phyloP scores from a whole-genome alignment of 2,329 filamentous ascomycete genomes.

The Aspergillus thermomutatus region DNA sequence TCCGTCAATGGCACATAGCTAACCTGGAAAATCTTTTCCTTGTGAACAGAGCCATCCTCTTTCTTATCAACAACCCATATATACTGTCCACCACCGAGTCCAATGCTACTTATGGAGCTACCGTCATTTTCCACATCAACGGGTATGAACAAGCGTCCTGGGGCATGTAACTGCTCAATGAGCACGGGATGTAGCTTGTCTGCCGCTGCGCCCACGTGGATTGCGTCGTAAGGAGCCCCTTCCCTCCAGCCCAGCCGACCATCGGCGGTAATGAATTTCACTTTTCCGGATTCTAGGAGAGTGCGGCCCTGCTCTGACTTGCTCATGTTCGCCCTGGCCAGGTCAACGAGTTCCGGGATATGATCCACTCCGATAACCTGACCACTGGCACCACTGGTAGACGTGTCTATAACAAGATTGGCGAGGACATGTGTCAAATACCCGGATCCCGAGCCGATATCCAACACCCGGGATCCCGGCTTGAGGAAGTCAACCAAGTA shows the following conservation, averaged over 20 bases:
- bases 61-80: constrained; percentile 64
- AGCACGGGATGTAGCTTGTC: constrained; percentile 67
- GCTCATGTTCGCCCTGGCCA: constrained; percentile 63
- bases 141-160: constrained; percentile 70
- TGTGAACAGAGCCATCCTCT: constrained; percentile 54
- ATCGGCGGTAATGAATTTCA: constrained; percentile 73
- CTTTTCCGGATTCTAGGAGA: constrained; percentile 62
- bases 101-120: constrained; percentile 14
- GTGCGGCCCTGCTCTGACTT: constrained; percentile 58
- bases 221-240: constrained; percentile 74
- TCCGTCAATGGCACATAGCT: constrained; percentile 64
- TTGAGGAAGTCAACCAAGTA: constrained; percentile 57
- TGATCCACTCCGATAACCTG: constrained; percentile 72
- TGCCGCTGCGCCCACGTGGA: constrained; percentile 90
- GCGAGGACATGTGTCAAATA: constrained; percentile 89
- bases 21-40: constrained; percentile 58
- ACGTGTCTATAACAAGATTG: constrained; percentile 57
- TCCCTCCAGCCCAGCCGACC: constrained; percentile 64
- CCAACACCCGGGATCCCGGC: constrained; percentile 59
- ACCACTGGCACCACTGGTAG: constrained; percentile 33
- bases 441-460: constrained; percentile 72
- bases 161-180: constrained; percentile 71
- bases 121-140: constrained; percentile 48
- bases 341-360: constrained; percentile 60
- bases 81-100: constrained; percentile 45